A percentile compares a stretch with the other conserved stretches of the same genome.
phyloP scores from a whole-genome alignment of 129 eudicot genomes.

The Artemisia annua region DNA sequence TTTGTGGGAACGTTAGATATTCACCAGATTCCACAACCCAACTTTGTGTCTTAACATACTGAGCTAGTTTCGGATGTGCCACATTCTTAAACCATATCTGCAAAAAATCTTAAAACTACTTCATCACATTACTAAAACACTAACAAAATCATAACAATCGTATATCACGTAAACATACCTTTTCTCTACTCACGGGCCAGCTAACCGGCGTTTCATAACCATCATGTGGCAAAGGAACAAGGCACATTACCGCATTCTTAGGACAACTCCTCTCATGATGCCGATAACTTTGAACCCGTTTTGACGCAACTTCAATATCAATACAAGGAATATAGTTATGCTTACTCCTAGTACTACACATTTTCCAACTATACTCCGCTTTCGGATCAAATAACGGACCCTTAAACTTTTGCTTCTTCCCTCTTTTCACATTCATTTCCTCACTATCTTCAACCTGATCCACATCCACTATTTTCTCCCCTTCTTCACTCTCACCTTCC shows the following conservation, averaged over 20 bases:
- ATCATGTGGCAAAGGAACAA: constrained; percentile 87
- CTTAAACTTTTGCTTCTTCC: constrained; percentile 47
- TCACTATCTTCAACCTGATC: constrained; percentile 44
- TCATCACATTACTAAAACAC: constrained; percentile 23
- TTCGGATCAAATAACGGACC: constrained; percentile 89
- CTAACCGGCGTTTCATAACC: constrained; percentile 72
- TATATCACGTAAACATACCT: constrained; percentile 44
- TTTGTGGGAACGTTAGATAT: constrained; percentile 78
- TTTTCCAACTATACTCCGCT: constrained; percentile 70
- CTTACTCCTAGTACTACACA: constrained; percentile 81
- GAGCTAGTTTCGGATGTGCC: constrained; percentile 89
- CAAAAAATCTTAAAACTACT: constrained; percentile 26
- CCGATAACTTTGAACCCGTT: constrained; percentile 58
- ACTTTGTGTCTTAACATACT: constrained; percentile 56
- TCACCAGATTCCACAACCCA: constrained; percentile 89
- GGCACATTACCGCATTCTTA: constrained; percentile 62
- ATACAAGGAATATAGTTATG: constrained; percentile 98
- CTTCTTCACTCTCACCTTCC: constrained; percentile 40
- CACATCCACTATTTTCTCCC: constrained; percentile 37
- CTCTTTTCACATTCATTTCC: constrained; percentile 28
- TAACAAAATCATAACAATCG: constrained; percentile 5
- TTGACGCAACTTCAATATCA: constrained; percentile 57
- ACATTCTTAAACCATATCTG: constrained; percentile 86
- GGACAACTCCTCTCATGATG: constrained; percentile 96
- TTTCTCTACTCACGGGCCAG: constrained; percentile 85